A percentile compares a stretch with the other conserved stretches of the same genome.
phyloP scores from a whole-genome alignment of 352 stramenopile genomes.

The Pythium dissotocum region DNA sequence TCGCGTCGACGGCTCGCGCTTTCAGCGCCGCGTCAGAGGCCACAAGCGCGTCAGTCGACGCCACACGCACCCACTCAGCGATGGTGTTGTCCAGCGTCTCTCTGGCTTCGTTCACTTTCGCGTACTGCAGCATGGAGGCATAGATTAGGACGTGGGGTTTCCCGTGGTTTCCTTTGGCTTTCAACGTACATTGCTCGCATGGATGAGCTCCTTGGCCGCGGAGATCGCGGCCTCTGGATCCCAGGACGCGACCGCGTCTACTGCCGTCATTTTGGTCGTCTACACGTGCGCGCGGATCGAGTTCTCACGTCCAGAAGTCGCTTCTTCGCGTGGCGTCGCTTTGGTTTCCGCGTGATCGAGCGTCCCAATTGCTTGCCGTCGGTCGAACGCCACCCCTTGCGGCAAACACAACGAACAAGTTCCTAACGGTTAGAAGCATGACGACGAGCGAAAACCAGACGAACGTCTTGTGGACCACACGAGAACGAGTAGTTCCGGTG shows the following conservation, averaged over 20 bases:
- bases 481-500: no score
- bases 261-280: slow-evolving; percentile 13
- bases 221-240: slow-evolving; percentile 52
- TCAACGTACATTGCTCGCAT: slow-evolving; percentile 73
- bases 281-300: background rate
- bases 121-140: slow-evolving; percentile 43
- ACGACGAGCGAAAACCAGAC: background rate
- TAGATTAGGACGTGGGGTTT: background rate
- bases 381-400: background rate
- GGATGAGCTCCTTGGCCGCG: slow-evolving; percentile 67
- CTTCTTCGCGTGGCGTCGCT: slow-evolving; percentile 2
- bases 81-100: slow-evolving; percentile 51
- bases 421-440: background rate
- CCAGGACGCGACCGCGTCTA: slow-evolving; percentile 44
- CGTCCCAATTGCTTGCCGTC: background rate
- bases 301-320: background rate
- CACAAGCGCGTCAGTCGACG: slow-evolving; percentile 12
- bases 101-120: slow-evolving; percentile 64
- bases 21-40: slow-evolving; percentile 1
- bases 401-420: background rate
- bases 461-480: background rate
- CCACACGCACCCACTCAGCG: slow-evolving; percentile 38
- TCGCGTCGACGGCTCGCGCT: slow-evolving; percentile 23
- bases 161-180: background rate
- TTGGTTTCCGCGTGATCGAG: background rate